These are phyloP conservation scores for Golubevia sp. DNA, from an alignment of 1,284 basidiomycete species.

Conservation along the genomic window DNA sequence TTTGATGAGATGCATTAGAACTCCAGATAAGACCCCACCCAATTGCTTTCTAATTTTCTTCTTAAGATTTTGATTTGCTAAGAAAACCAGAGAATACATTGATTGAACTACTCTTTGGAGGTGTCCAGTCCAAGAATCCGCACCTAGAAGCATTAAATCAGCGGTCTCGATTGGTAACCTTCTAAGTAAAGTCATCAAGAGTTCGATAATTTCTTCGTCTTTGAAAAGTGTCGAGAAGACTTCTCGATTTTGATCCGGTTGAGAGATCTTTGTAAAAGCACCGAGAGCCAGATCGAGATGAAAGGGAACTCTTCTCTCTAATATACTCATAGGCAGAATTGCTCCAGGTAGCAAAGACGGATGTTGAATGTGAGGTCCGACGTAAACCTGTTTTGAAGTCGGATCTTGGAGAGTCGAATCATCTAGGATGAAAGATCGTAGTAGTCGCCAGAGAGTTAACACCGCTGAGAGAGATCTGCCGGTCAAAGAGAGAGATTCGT, in stretches of 20 bases:
- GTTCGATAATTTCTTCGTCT: background rate
- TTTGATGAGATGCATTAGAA: no score
- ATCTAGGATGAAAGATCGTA: slow-evolving; percentile 39
- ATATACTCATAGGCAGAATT: background rate
- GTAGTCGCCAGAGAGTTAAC: slow-evolving; percentile 34
- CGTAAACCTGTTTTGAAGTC: background rate
- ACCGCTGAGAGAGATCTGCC: slow-evolving; percentile 15
- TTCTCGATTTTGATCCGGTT: slow-evolving; percentile 50
- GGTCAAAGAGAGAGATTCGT: slow-evolving; percentile 27
- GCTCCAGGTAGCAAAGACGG: background rate
- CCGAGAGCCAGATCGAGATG: slow-evolving; percentile 52
- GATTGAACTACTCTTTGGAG: no score
- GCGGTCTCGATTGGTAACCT: no score
- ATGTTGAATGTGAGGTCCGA: background rate
- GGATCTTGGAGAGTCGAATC: background rate
- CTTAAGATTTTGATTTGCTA: no score
- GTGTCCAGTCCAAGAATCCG: no score
- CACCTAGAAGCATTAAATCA: no score
- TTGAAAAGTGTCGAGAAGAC: slow-evolving; percentile 21
- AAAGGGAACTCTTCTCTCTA: slow-evolving; percentile 26
- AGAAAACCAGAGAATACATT: no score
- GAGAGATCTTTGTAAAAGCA: slow-evolving; percentile 44
- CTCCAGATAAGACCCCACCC: no score
- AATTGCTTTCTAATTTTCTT: no score
- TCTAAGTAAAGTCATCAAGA: no score